A percentile compares a stretch with the other conserved stretches of the same genome.
Evolutionary conservation across 1,284 basidiomycete species (phyloP).

Genomic region (Psilocybe mexicana): DNA sequence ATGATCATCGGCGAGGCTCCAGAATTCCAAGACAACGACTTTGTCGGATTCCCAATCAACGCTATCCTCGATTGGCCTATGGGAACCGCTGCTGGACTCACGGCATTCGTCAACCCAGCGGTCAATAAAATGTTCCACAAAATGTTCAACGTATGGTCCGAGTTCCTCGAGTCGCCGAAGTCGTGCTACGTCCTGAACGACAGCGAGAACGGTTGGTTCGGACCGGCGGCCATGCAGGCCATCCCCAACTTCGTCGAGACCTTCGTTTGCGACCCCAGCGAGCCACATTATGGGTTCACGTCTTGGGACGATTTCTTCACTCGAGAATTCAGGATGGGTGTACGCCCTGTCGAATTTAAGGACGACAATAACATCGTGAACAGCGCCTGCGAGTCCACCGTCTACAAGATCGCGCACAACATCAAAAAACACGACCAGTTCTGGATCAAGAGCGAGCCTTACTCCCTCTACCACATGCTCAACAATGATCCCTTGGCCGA

Average conservation of each 20-base stretch:
- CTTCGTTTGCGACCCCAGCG: conserved; percentile 3
- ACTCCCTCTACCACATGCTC: conserved; percentile 40
- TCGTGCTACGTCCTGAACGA: conserved; percentile 2
- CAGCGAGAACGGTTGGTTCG: conserved; percentile 3
- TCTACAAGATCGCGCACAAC: conserved; percentile 31
- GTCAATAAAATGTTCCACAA: conserved; percentile 10
- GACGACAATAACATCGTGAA: conserved; percentile 38
- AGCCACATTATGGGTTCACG: conserved; percentile 28
- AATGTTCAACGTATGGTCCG: conserved; percentile 7
- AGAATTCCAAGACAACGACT: not conserved
- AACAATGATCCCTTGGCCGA: conserved; percentile 18
- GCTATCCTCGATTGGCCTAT: conserved; percentile 13
- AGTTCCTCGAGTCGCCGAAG: not conserved
- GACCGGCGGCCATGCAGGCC: not conserved
- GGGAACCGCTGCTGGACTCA: conserved; percentile 4
- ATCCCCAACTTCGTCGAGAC: conserved; percentile 5
- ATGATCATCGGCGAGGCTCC: conserved; percentile 7
- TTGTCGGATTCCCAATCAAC: conserved; percentile 9
- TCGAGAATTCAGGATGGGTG: conserved; percentile 29
- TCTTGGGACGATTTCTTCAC: conserved; percentile 51
- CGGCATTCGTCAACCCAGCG: conserved; percentile 2
- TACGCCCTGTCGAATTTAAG: conserved; percentile 26
- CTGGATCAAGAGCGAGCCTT: conserved; percentile 35
- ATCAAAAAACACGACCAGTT: conserved; percentile 31
- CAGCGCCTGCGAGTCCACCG: conserved; percentile 36